Percentiles rank a stretch among this genome's conserved stretches.
Evolutionary conservation across 2,329 filamentous ascomycete species (phyloP).

Genomic region (Claviceps digitariae): DNA sequence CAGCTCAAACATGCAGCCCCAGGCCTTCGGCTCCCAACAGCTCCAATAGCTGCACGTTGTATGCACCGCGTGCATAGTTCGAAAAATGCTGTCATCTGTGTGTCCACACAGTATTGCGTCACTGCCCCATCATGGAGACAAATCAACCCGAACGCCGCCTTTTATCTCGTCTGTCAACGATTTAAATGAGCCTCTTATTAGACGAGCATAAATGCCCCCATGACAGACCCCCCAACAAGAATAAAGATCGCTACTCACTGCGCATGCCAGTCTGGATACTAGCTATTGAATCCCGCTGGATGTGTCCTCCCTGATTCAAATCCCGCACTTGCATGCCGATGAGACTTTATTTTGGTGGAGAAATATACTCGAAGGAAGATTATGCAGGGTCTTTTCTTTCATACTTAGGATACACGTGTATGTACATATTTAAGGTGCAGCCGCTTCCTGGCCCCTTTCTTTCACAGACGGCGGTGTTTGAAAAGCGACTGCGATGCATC

Average conservation of each 20-base stretch:
- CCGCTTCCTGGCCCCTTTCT: too few relatives aligned
- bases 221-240: background rate
- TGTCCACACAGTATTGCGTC: background rate
- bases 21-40: too few relatives aligned
- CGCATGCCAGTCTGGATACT: background rate
- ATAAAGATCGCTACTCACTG: background rate
- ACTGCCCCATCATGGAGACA: background rate
- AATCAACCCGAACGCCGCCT: background rate
- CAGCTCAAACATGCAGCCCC: too few relatives aligned
- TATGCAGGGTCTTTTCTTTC: too few relatives aligned
- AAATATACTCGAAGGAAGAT: background rate
- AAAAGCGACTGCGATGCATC: too few relatives aligned
- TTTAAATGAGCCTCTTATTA: background rate
- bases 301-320: background rate
- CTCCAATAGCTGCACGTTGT: too few relatives aligned
- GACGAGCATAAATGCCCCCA: background rate
- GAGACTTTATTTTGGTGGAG: background rate
- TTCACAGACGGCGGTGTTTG: too few relatives aligned
- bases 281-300: background rate
- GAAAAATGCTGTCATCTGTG: background rate
- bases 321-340: background rate
- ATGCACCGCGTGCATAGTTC: too few relatives aligned
- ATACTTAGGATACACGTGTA: too few relatives aligned
- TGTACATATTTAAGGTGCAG: too few relatives aligned
- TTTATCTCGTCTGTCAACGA: background rate